Conservation (phyloP, 352 stramenopile genomes). For the Globisporangium acanthophoron region DNA sequence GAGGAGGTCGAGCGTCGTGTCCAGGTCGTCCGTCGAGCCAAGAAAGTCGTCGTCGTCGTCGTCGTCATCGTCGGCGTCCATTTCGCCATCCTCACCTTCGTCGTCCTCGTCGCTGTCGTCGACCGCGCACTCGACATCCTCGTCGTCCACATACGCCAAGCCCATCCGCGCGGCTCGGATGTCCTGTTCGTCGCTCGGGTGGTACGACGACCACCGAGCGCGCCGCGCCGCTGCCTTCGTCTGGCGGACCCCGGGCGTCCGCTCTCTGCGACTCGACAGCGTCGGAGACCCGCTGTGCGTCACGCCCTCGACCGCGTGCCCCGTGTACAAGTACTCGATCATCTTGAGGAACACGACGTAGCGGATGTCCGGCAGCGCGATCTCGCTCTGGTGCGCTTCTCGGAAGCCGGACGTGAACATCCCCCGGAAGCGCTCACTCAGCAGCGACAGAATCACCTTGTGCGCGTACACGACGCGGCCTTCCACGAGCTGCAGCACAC, state of each 20-base stretch:
- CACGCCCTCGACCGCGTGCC: constrained; percentile 25
- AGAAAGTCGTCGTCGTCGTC: constrained; percentile 9
- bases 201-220: constrained; percentile 20
- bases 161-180: constrained; percentile 6
- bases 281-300: not conserved
- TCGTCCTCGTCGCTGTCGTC: constrained; percentile 4
- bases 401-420: constrained; percentile 95
- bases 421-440: constrained; percentile 91
- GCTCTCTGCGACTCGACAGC: not conserved
- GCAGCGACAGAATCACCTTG: constrained; percentile 91
- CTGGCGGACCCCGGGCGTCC: not conserved
- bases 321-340: constrained; percentile 95
- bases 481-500: constrained; percentile 76
- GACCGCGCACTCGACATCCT: constrained; percentile 4
- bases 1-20: constrained; percentile 84
- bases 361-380: constrained; percentile 87
- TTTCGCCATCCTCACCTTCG: not conserved
- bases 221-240: not conserved
- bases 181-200: constrained; percentile 11
- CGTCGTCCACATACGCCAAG: constrained; percentile 14
- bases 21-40: constrained; percentile 42
- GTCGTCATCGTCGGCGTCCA: not conserved
- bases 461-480: constrained; percentile 89
- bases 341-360: constrained; percentile 90
- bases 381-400: constrained; percentile 75